These are phyloP conservation scores for Akebia trifoliata DNA, from an alignment of 164 flowering plant genomes.

Conservation along the genomic window DNA sequence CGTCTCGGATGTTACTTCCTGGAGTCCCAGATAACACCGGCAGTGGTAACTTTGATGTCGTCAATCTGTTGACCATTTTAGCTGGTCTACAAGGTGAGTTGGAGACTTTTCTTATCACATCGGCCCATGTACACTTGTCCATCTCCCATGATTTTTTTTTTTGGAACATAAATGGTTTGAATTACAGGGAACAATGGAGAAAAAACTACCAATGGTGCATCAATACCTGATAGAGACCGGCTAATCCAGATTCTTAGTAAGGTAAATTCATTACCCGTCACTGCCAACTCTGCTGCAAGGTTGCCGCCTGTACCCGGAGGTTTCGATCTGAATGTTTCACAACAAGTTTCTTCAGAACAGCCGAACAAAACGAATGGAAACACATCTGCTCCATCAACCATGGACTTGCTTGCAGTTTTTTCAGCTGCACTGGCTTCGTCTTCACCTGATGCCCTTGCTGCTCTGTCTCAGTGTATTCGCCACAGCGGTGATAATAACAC, in stretches of 20 bases:
- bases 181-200: conserved; percentile 43
- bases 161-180: background rate
- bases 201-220: conserved; percentile 21
- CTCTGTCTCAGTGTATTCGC: conserved; percentile 41
- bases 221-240: conserved; percentile 48
- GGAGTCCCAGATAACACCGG: conserved; percentile 32
- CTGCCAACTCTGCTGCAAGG: conserved; percentile 39
- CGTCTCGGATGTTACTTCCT: conserved; percentile 35
- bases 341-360: conserved; percentile 28
- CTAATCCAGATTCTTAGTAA: conserved; percentile 69
- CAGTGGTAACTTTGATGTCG: conserved; percentile 50
- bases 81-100: conserved; percentile 76
- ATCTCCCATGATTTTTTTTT: background rate
- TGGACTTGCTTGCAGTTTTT: conserved; percentile 60
- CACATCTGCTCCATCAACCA: conserved; percentile 41
- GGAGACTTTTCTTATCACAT: background rate
- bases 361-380: conserved; percentile 31
- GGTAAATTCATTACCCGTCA: conserved; percentile 54
- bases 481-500: conserved; percentile 42
- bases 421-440: conserved; percentile 39
- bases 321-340: conserved; percentile 26
- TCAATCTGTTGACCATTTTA: conserved; percentile 51
- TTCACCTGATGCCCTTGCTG: conserved; percentile 33
- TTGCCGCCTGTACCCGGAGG: conserved; percentile 31
- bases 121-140: no score